Percentiles rank a stretch among this genome's conserved stretches.
Evolutionary conservation across 306 rosid genomes (phyloP).

Genomic region (Biancaea sappan): DNA sequence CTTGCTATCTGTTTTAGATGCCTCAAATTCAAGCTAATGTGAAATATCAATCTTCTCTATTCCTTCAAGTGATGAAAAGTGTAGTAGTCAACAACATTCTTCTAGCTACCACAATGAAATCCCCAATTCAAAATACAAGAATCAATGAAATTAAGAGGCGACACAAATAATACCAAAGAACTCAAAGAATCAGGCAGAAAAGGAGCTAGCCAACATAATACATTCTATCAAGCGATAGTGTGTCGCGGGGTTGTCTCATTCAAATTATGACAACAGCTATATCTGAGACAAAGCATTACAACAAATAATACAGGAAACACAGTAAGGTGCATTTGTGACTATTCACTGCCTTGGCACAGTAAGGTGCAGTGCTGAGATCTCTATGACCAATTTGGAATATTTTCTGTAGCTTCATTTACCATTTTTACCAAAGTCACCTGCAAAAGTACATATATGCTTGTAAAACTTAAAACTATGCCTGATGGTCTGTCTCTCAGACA

Average conservation of each 20-base stretch:
- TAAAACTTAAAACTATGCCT: slow-evolving; percentile 14
- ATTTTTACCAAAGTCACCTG: slow-evolving; percentile 92
- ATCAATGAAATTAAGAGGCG: not conserved
- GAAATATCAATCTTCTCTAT: not conserved
- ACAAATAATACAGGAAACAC: slow-evolving; percentile 13
- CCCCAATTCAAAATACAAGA: not conserved
- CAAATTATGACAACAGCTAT: slow-evolving; percentile 2
- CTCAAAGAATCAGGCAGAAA: slow-evolving; percentile 4
- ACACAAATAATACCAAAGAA: not conserved
- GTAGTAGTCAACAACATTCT: not conserved
- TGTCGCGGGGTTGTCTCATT: not conserved
- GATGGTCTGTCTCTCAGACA: not conserved
- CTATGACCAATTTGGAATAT: slow-evolving; percentile 78
- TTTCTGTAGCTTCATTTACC: slow-evolving; percentile 89
- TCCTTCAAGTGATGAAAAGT: not conserved
- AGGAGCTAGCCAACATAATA: not conserved
- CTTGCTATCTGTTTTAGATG: too few relatives aligned
- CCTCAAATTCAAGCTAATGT: too few relatives aligned
- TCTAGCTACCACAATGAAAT: not conserved
- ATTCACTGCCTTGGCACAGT: not conserved
- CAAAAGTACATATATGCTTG: not conserved
- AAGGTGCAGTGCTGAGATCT: not conserved
- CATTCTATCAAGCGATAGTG: slow-evolving; percentile 1
- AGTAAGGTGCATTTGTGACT: not conserved
- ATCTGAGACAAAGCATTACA: slow-evolving; percentile 12